A percentile compares a stretch with the other conserved stretches of the same genome.
phyloP scores from a whole-genome alignment of 805 yeast genomes.

The Lachancea waltii region DNA sequence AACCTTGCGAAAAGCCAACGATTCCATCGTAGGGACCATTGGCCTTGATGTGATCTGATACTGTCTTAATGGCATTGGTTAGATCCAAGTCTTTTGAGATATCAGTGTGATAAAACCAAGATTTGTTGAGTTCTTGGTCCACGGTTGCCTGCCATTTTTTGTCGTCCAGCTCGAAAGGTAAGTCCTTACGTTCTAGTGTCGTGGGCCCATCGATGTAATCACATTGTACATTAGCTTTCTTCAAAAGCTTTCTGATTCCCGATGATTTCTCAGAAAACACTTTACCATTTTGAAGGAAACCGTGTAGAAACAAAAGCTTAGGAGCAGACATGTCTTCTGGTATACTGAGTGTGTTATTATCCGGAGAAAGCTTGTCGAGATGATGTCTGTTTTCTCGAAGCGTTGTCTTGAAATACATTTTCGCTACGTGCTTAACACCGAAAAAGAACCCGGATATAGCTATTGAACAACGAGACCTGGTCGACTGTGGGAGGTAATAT shows the following conservation, averaged over 20 bases:
- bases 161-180: constrained; percentile 62
- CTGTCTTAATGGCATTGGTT: constrained; percentile 44
- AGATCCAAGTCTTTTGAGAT: constrained; percentile 43
- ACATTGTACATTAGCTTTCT: constrained; percentile 57
- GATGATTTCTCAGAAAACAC: constrained; percentile 84
- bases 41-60: constrained; percentile 44
- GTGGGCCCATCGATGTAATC: constrained; percentile 78
- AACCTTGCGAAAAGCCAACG: constrained; percentile 92
- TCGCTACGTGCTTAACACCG: too few relatives aligned
- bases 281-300: constrained; percentile 79
- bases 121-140: constrained; percentile 42
- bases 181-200: constrained; percentile 55
- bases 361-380: too few relatives aligned
- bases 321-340: constrained; percentile 23
- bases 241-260: constrained; percentile 74
- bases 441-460: too few relatives aligned
- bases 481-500: too few relatives aligned
- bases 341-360: too few relatives aligned
- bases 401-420: too few relatives aligned
- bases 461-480: too few relatives aligned
- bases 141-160: constrained; percentile 44
- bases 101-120: constrained; percentile 71
- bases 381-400: too few relatives aligned
- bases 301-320: constrained; percentile 81
- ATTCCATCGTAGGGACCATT: constrained; percentile 85